Percentiles rank a stretch among this genome's conserved stretches.
Conservation (phyloP, 148 eudicot species). For the Oxyria digyna region DNA sequence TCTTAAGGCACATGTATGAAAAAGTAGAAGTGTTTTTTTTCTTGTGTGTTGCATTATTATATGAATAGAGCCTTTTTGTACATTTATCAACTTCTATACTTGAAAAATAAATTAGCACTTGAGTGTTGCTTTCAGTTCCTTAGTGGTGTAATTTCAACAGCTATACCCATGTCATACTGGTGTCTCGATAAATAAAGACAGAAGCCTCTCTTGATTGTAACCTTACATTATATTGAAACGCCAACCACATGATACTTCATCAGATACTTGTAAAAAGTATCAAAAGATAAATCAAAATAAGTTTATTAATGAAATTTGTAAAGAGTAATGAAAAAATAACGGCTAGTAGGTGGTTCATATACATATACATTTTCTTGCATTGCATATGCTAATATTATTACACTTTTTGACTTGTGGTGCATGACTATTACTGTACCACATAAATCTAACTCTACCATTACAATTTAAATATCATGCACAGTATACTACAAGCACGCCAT, state of each 20-base stretch:
- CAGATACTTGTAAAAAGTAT: neutral
- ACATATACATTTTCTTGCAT: neutral
- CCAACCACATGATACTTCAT: neutral
- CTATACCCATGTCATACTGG: neutral
- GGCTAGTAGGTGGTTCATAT: neutral
- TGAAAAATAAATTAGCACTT: neutral
- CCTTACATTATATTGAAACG: neutral
- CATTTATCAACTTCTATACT: neutral
- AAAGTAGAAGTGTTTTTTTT: neutral
- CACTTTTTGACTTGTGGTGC: conserved; percentile 1
- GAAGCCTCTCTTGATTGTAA: neutral
- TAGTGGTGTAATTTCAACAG: neutral
- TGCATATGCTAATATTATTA: conserved; percentile 1
- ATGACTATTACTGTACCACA: neutral
- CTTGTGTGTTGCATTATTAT: neutral
- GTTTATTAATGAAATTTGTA: neutral
- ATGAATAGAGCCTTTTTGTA: neutral
- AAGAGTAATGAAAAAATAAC: neutral
- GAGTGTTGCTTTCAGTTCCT: neutral
- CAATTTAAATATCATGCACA: neutral
- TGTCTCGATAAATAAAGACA: neutral
- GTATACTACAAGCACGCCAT: neutral
- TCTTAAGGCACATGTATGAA: neutral
- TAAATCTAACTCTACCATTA: neutral
- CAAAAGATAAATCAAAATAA: neutral